Evolutionary conservation across 2,329 filamentous ascomycete genomes (phyloP), one percentile per base, ranked within the genome.

Genomic region (Parafenestella ontariensis): DNA sequence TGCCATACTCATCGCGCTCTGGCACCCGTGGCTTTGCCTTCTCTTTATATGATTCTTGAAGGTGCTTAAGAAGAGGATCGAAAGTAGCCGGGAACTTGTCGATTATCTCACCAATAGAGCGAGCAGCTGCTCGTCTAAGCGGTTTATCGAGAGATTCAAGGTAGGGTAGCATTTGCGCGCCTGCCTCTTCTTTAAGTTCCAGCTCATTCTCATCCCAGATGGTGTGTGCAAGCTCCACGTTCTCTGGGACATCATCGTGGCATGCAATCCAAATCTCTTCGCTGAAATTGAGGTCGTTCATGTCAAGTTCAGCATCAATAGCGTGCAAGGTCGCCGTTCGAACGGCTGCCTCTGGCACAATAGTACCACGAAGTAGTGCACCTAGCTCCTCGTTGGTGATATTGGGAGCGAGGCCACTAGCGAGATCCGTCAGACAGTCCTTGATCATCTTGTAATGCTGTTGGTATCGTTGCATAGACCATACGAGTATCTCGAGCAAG

Each of bases 121-220:
- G 87, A 34, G 95, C 90, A 45, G 94, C 90, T 52, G 94, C 90
- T 60, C 91, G 85, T 49, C 95, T 87, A 23, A 98, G 85, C 69
- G 96, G 92, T 18, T 84, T 84, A 66, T 98, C 94, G 62, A 87
- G 85, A 62, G 87, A 91, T 62, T 91, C 85, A 10, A 98, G 80
- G 71, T 96, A 98, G 0, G 88, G 87, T 44, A 96, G 78, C 69
- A 93, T 88, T 64, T 83, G 85, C 52, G 82, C 74, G 7, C 90
- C 86, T 8, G 90, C 84, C 6, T 89, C 82, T 18, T 85, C 79
- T 1, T 85, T 83, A 11, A 94, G 78, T 55, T 89, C 79, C 56
- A 98, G 89, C 7, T 86, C 89, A 71, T 94, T 96, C 69, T 97
- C 95, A 69, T 96, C 92, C 95, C 95, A 99, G 31, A 99, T 96